Evolutionary conservation across 257 asterid species (phyloP).

Genomic region (Thymus quinquecostatus): DNA sequence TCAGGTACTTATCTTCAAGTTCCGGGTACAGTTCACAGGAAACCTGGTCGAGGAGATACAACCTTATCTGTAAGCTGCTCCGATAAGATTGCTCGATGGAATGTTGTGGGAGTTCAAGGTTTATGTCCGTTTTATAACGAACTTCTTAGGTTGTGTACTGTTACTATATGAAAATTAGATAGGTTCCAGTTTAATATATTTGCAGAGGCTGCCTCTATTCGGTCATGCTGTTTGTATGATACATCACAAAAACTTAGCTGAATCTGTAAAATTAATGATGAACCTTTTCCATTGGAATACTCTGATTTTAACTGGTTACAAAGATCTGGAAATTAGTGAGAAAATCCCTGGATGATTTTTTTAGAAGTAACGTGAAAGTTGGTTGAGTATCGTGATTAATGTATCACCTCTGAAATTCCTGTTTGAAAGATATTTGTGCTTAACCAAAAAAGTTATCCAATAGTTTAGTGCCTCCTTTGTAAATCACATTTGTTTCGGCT

Average conservation of each 20-base stretch:
- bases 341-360: conserved; percentile 14
- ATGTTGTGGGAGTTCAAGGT: conserved; percentile 97
- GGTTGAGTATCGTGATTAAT: conserved; percentile 4
- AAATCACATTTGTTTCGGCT: conserved; percentile 21
- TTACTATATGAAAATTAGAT: not conserved
- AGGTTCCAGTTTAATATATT: conserved; percentile 14
- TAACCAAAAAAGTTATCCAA: not conserved
- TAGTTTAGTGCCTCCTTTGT: not conserved
- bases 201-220: conserved; percentile 18
- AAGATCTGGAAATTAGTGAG: not conserved
- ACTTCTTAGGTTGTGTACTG: conserved; percentile 8
- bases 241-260: conserved; percentile 1
- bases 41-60: conserved; percentile 97
- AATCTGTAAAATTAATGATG: not conserved
- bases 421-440: not conserved
- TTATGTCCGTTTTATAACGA: conserved; percentile 29
- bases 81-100: conserved; percentile 97
- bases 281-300: not conserved
- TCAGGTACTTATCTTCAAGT: conserved; percentile 41
- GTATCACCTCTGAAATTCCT: not conserved
- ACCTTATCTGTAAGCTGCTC: conserved; percentile 97
- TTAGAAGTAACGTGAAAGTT: not conserved
- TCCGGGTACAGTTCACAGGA: conserved; percentile 77
- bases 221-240: conserved; percentile 13
- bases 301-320: too few species aligned